These are phyloP conservation scores for Penicillium sp. DNA, from an alignment of 2,329 filamentous ascomycete species.

Conservation along the genomic window DNA sequence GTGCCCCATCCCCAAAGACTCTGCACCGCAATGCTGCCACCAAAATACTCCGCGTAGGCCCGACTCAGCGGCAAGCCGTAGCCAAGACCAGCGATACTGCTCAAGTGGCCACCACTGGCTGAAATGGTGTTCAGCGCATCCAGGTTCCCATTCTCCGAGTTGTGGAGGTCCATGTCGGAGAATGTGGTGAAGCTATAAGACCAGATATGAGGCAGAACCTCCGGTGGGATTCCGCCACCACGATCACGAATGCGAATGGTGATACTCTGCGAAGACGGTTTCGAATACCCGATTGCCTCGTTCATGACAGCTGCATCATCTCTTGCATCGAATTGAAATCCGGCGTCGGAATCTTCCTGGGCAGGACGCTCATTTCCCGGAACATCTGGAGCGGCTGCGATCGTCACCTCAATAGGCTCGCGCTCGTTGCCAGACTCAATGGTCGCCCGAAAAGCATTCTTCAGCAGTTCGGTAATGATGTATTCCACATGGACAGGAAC, in stretches of 20 bases:
- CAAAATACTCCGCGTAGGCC: constrained; percentile 97
- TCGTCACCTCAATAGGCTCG: constrained; percentile 86
- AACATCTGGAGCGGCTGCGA: constrained; percentile 66
- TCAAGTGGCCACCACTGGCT: constrained; percentile 66
- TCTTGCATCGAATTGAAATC: constrained; percentile 31
- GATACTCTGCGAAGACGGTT: constrained; percentile 67
- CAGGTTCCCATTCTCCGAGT: constrained; percentile 52
- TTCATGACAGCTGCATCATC: constrained; percentile 31
- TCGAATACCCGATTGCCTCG: constrained; percentile 33
- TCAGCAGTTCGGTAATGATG: constrained; percentile 91
- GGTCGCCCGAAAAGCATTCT: constrained; percentile 93
- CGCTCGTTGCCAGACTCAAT: constrained; percentile 76
- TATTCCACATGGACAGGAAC: constrained; percentile 97
- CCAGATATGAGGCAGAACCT: constrained; percentile 84
- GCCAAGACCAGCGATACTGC: constrained; percentile 86
- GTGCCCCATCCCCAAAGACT: constrained; percentile 91
- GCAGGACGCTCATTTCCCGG: constrained; percentile 33
- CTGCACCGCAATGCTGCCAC: constrained; percentile 91
- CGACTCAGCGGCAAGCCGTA: constrained; percentile 88
- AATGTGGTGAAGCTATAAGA: constrained; percentile 98
- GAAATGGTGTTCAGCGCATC: constrained; percentile 75
- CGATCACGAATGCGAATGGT: constrained; percentile 93
- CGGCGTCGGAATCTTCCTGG: constrained; percentile 28
- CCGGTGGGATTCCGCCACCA: constrained; percentile 87
- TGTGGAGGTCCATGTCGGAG: constrained; percentile 59